These are phyloP conservation scores for Acanthamoeba castellanii DNA, from an alignment of 208 protist genomes.

Conservation along the genomic window DNA sequence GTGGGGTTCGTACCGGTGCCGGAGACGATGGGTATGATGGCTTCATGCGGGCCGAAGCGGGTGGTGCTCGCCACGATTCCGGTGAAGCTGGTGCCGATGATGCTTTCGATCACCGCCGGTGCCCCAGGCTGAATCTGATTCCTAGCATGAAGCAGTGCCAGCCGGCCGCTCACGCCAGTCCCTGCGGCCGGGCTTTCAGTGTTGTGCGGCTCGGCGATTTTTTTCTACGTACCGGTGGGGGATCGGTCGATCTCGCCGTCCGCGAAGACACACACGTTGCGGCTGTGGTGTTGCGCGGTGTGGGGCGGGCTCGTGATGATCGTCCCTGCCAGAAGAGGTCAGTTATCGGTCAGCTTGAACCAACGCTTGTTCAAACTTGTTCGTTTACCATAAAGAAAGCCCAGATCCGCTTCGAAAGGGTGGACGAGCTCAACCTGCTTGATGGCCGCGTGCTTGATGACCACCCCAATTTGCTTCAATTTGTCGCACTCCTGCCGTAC, in stretches of 20 bases:
- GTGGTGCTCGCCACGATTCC: background rate
- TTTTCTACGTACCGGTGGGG: background rate
- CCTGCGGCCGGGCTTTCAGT: background rate
- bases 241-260: constrained; percentile 33
- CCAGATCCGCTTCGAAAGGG: background rate
- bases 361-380: background rate
- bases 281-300: background rate
- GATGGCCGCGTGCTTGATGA: constrained; percentile 6
- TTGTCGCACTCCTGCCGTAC: background rate
- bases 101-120: constrained; percentile 26
- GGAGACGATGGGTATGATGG: background rate
- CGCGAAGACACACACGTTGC: constrained; percentile 30
- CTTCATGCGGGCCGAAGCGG: background rate
- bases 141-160: background rate
- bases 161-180: constrained; percentile 36
- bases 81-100: constrained; percentile 47
- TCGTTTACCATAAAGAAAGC: constrained; percentile 11
- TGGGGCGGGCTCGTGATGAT: constrained; percentile 26
- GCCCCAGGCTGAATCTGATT: background rate
- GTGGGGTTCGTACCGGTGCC: background rate
- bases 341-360: background rate
- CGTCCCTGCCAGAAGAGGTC: background rate
- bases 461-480: constrained; percentile 1
- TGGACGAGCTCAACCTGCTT: constrained; percentile 25
- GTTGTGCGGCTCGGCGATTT: background rate